A percentile compares a stretch with the other conserved stretches of the same genome.
phyloP scores from a whole-genome alignment of 192 early-diverging fungal species.

The Obelidium mucronatum region DNA sequence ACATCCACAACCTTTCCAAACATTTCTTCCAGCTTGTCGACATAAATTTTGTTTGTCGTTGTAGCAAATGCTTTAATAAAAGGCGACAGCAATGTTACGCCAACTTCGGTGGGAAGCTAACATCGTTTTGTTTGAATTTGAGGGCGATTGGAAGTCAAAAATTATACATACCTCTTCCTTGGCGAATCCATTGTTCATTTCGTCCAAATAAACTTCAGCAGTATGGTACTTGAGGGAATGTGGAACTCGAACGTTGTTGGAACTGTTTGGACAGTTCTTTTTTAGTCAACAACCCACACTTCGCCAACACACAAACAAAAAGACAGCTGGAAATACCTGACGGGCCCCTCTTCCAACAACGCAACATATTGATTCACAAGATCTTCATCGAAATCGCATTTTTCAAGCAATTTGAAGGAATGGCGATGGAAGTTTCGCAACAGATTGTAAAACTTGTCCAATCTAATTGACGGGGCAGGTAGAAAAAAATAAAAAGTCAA shows the following conservation, averaged over 20 bases:
- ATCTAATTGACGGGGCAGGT: constrained; percentile 42
- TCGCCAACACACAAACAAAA: too few species aligned
- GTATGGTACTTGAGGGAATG: constrained; percentile 76
- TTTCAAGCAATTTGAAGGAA: constrained; percentile 69
- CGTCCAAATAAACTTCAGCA: constrained; percentile 74
- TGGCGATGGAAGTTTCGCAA: constrained; percentile 68
- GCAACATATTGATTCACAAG: constrained; percentile 58
- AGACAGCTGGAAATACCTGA: too few species aligned
- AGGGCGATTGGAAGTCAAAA: background rate
- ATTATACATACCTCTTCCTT: constrained; percentile 40
- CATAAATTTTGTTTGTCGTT: constrained; percentile 56
- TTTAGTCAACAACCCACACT: background rate
- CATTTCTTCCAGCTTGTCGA: constrained; percentile 37
- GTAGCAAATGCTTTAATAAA: constrained; percentile 58
- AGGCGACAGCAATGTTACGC: constrained; percentile 57
- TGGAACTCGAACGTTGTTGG: constrained; percentile 66
- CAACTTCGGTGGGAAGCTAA: constrained; percentile 22
- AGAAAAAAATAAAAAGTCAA: background rate
- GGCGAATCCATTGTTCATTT: constrained; percentile 69
- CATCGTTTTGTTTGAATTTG: background rate
- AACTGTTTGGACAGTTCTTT: background rate
- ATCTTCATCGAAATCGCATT: constrained; percentile 62
- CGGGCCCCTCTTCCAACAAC: constrained; percentile 64
- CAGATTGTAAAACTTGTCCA: constrained; percentile 82
- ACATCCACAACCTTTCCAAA: constrained; percentile 13